These are phyloP conservation scores for Medicago ruthenica DNA, from an alignment of 306 rosid species.

Conservation along the genomic window DNA sequence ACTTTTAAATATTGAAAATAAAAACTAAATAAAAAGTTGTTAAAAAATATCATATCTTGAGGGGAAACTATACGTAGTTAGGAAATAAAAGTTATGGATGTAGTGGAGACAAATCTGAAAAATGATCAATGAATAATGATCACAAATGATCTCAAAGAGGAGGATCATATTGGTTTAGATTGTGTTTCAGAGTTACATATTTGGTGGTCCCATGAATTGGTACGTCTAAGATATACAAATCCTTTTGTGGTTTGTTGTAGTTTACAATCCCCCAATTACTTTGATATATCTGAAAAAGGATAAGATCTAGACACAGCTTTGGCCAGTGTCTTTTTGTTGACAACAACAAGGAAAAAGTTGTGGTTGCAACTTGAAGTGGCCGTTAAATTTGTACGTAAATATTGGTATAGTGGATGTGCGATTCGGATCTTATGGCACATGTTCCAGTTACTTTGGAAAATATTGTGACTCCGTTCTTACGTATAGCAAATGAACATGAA, in stretches of 20 bases:
- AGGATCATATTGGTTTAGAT: constrained; percentile 39
- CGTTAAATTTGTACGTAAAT: not conserved
- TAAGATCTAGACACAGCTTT: constrained; percentile 21
- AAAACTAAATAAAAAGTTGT: too few species aligned
- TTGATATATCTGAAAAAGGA: constrained; percentile 36
- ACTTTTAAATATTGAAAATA: too few species aligned
- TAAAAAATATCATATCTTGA: too few species aligned
- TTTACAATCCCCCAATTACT: constrained; percentile 22
- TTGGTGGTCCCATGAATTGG: constrained; percentile 55
- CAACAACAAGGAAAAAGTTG: not conserved
- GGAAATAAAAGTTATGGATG: too few species aligned
- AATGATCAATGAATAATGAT: not conserved
- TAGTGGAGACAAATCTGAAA: not conserved
- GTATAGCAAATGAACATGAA: not conserved
- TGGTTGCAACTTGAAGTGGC: not conserved
- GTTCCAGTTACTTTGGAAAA: not conserved
- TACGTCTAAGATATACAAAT: constrained; percentile 45
- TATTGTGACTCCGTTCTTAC: not conserved
- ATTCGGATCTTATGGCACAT: not conserved
- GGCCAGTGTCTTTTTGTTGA: constrained; percentile 14
- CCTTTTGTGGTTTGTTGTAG: constrained; percentile 23
- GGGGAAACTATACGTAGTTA: too few species aligned
- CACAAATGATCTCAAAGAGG: not conserved
- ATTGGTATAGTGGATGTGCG: not conserved
- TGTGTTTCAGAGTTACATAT: constrained; percentile 47